Conservation (phyloP, 108 stramenopile genomes). For the Skeletonema tropicum region DNA sequence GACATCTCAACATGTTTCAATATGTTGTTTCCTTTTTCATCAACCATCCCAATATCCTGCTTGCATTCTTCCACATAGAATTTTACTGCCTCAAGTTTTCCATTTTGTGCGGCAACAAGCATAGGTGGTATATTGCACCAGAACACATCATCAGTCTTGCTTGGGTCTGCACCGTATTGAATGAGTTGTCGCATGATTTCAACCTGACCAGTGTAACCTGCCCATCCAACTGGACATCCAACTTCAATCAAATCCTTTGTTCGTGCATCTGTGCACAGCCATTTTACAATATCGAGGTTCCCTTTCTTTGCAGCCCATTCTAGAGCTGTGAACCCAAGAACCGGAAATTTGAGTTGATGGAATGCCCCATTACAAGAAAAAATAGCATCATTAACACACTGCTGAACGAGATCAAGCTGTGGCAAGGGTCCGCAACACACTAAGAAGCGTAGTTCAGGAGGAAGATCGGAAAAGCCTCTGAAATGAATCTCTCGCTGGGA, state of each 20-base stretch:
- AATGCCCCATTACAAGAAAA: background rate
- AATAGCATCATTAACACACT: slow-evolving; percentile 10
- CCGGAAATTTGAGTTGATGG: slow-evolving; percentile 2
- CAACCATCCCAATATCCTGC: slow-evolving; percentile 25
- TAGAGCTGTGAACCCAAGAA: slow-evolving; percentile 17
- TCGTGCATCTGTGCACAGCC: slow-evolving; percentile 30
- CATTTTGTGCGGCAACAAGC: slow-evolving; percentile 28
- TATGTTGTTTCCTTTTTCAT: slow-evolving; percentile 17
- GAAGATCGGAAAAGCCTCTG: slow-evolving; percentile 13
- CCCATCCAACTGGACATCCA: slow-evolving; percentile 31
- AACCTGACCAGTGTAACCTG: slow-evolving; percentile 30
- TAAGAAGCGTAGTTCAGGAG: slow-evolving; percentile 11
- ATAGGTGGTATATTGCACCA: slow-evolving; percentile 18
- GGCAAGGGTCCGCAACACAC: slow-evolving; percentile 23
- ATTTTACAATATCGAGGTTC: slow-evolving; percentile 22
- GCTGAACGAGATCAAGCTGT: slow-evolving; percentile 10
- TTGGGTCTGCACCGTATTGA: slow-evolving; percentile 23
- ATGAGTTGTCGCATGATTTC: slow-evolving; percentile 24
- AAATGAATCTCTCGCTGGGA: background rate
- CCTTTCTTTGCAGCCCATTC: slow-evolving; percentile 38
- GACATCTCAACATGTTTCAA: background rate
- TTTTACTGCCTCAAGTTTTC: slow-evolving; percentile 25
- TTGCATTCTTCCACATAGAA: slow-evolving; percentile 35
- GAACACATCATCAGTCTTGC: slow-evolving; percentile 16
- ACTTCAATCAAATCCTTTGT: slow-evolving; percentile 12